Evolutionary conservation across 345 rosid species (phyloP).

Genomic region (Citropsis articulata): DNA sequence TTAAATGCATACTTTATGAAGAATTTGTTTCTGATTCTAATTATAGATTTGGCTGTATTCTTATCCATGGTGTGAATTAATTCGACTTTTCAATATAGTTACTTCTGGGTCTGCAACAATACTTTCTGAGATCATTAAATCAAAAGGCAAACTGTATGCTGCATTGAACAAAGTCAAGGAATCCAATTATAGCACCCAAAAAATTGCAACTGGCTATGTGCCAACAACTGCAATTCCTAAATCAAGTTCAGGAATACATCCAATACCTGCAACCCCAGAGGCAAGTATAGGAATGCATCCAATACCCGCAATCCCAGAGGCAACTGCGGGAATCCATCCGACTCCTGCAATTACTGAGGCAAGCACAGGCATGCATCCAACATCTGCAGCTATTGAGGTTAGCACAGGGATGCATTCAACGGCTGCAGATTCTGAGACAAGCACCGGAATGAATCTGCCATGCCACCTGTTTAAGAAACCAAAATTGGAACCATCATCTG

Average conservation of each 20-base stretch:
- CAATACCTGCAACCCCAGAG: not conserved
- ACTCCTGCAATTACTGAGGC: not conserved
- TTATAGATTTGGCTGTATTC: not conserved
- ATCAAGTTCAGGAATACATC: not conserved
- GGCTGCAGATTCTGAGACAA: not conserved
- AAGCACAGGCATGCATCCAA: not conserved
- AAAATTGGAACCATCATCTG: slow-evolving; percentile 12
- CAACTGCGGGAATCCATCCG: not conserved
- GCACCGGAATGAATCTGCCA: not conserved
- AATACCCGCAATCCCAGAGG: not conserved
- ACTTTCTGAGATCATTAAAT: slow-evolving; percentile 32
- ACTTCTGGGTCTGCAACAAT: slow-evolving; percentile 14
- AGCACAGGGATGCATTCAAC: not conserved
- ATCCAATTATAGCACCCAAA: slow-evolving; percentile 1
- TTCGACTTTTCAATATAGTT: slow-evolving; percentile 17
- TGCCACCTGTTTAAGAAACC: slow-evolving; percentile 12
- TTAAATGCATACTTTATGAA: not conserved
- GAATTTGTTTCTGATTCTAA: not conserved
- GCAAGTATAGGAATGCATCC: not conserved
- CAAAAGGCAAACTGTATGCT: slow-evolving; percentile 33
- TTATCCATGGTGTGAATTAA: not conserved
- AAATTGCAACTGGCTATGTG: not conserved
- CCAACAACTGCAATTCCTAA: slow-evolving; percentile 1
- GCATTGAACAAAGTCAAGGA: slow-evolving; percentile 22
- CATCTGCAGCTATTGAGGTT: not conserved